Percentiles rank a stretch among this genome's conserved stretches.
phyloP scores from a whole-genome alignment of 306 rosid genomes.

The Prunus campanulata region DNA sequence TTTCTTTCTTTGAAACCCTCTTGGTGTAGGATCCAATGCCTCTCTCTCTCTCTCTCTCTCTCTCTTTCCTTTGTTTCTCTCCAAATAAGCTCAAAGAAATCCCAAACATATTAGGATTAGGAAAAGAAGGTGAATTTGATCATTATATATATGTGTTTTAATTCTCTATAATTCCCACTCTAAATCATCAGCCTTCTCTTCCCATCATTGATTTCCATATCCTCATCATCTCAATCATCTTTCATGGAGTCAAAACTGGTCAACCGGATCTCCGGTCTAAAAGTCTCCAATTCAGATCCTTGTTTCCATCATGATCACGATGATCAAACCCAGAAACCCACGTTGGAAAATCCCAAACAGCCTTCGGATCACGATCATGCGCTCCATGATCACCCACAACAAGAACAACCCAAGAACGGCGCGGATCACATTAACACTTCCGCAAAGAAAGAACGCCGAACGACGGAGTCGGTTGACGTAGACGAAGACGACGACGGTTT shows the following conservation, averaged over 20 bases:
- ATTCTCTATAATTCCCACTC: neutral
- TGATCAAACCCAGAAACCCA: neutral
- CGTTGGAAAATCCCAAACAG: neutral
- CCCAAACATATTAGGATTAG: neutral
- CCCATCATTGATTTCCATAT: neutral
- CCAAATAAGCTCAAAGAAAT: neutral
- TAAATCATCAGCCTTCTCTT: neutral
- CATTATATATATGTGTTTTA: neutral
- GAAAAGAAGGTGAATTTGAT: neutral
- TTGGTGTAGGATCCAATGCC: slow-evolving; percentile 55
- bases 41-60: too few relatives aligned
- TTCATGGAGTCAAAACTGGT: neutral
- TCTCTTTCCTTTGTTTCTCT: too few relatives aligned
- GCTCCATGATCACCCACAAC: neutral
- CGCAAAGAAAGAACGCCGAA: neutral
- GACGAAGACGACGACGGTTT: slow-evolving; percentile 48
- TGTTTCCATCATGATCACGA: neutral
- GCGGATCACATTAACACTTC: neutral
- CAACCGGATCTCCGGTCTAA: neutral
- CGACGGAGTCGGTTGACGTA: neutral
- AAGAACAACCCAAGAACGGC: slow-evolving; percentile 1
- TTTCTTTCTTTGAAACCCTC: neutral
- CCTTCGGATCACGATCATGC: neutral
- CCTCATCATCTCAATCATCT: neutral
- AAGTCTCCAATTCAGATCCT: neutral